These are phyloP conservation scores for Russula emetica DNA, from an alignment of 768 basidiomycete genomes.

Conservation along the genomic window DNA sequence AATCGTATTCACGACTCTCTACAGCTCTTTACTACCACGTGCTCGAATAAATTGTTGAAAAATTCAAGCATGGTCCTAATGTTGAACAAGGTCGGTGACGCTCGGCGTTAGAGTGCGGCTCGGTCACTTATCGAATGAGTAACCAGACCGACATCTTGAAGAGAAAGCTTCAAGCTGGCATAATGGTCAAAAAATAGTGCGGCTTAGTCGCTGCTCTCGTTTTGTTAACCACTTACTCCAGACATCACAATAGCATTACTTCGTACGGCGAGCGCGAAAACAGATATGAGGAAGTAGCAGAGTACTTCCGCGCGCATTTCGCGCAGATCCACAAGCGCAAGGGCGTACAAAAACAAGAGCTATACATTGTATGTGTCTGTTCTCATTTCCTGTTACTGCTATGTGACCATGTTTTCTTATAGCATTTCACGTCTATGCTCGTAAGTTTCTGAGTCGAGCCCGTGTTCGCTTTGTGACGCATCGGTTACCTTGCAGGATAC, in stretches of 20 bases:
- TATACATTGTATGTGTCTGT: slow-evolving; percentile 56
- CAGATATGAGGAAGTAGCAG: slow-evolving; percentile 61
- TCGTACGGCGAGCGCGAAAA: slow-evolving; percentile 73
- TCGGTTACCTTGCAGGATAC: slow-evolving; percentile 15
- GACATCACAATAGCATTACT: slow-evolving; percentile 52
- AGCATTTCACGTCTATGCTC: slow-evolving; percentile 74
- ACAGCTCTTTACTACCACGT: slow-evolving; percentile 84
- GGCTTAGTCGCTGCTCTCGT: slow-evolving; percentile 28
- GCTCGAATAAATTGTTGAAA: slow-evolving; percentile 74
- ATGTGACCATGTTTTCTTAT: slow-evolving; percentile 12
- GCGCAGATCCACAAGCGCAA: slow-evolving; percentile 67
- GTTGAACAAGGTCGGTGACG: slow-evolving; percentile 63
- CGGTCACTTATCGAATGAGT: slow-evolving; percentile 31
- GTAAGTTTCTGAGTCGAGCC: slow-evolving; percentile 33
- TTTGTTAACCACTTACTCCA: not conserved
- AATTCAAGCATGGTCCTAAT: slow-evolving; percentile 47
- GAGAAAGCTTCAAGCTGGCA: slow-evolving; percentile 64
- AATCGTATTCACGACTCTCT: slow-evolving; percentile 86
- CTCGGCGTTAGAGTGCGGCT: slow-evolving; percentile 39
- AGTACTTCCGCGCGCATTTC: slow-evolving; percentile 85
- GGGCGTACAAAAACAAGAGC: slow-evolving; percentile 51
- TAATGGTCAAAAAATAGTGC: slow-evolving; percentile 77
- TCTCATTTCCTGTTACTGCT: slow-evolving; percentile 12
- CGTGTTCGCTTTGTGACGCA: not conserved
- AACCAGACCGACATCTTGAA: slow-evolving; percentile 77